Base-by-base conservation (phyloP, 495 filamentous ascomycete genomes). In the Penicillium verhagenii region DNA sequence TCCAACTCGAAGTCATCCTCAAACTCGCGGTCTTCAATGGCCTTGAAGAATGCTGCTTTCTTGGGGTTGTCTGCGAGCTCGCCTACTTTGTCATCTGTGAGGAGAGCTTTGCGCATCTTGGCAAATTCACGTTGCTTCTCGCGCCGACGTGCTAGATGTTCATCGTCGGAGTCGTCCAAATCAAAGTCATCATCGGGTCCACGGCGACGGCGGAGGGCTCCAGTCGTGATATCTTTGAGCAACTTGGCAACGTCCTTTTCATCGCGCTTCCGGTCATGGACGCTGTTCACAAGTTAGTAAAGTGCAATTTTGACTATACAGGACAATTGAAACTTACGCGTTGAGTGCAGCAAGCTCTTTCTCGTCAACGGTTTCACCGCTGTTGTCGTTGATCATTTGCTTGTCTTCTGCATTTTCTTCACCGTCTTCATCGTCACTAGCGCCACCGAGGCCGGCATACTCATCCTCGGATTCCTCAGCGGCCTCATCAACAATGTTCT, bases 381-480 rank as follows among this genome's bases (percentile, higher is more conserved):
- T 85, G 58, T 93, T 86, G 65, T 98, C 92, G 62, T 97, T 94
- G 83, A 97, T 94, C 68, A 91, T 88, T 56, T 87, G 84, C 51
- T 89, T 76, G 54, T 87, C 82, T 35, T 82, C 82, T 29, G 82
- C 83, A 45, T 87, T 82, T 52, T 91, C 89, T 33, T 86, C 86
- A 20, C 77, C 83, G 46, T 85, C 87, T 35, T 91, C 90, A 54
- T 98, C 95, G 46, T 93, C 92, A 68, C 90, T 91, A 4, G 80
- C 87, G 38, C 94, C 94, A 43, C 95, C 95, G 37, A 97, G 77
- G 2, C 95, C 95, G 28, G 92, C 94, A 66, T 96, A 99, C 68
- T 99, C 94, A 66, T 99, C 94, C 66, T 97, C 95, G 1, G 95
- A 97, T 75, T 99, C 94, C 60, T 94, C 90, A 35, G 94, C 94